phyloP scores from a whole-genome alignment of 2,329 filamentous ascomycete species.

The Colletotrichum horii region DNA sequence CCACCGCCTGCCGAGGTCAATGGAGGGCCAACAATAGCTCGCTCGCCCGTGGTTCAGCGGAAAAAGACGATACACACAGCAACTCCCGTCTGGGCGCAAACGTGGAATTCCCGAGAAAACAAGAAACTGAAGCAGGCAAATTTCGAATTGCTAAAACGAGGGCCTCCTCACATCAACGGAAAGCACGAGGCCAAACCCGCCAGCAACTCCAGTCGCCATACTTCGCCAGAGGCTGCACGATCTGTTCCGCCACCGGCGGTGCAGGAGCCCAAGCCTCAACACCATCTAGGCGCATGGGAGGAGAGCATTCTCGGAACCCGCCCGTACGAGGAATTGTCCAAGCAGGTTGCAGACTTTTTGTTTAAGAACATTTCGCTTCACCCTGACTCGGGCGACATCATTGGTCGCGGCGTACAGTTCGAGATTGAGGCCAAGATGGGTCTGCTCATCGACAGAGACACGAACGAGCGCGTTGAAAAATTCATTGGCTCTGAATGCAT shows the following conservation, averaged over 20 bases:
- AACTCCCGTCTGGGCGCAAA: conserved; percentile 56
- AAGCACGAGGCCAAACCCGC: conserved; percentile 38
- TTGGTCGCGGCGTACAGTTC: conserved; percentile 72
- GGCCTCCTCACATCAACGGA: conserved; percentile 41
- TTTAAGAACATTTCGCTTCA: conserved; percentile 73
- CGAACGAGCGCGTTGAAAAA: conserved; percentile 70
- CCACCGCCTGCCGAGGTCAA: conserved; percentile 57
- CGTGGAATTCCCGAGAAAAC: conserved; percentile 36
- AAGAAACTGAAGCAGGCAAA: conserved; percentile 47
- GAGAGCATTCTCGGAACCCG: conserved; percentile 71
- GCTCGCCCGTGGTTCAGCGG: conserved; percentile 31
- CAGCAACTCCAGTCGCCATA: conserved; percentile 43
- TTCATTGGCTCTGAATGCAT: conserved; percentile 75
- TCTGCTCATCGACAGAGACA: conserved; percentile 76
- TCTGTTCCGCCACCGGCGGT: conserved; percentile 24
- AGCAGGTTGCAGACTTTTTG: conserved; percentile 80
- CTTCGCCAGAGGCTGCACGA: conserved; percentile 52
- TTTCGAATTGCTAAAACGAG: conserved; percentile 47
- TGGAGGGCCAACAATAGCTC: conserved; percentile 33
- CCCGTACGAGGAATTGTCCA: conserved; percentile 77
- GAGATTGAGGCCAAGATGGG: conserved; percentile 97
- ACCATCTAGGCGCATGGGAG: conserved; percentile 64
- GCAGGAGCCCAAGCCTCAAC: conserved; percentile 27
- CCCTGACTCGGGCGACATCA: conserved; percentile 68
- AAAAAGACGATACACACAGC: conserved; percentile 46